These are phyloP conservation scores for Wallacemonas collosoma DNA, from an alignment of 208 protist genomes.

Conservation along the genomic window DNA sequence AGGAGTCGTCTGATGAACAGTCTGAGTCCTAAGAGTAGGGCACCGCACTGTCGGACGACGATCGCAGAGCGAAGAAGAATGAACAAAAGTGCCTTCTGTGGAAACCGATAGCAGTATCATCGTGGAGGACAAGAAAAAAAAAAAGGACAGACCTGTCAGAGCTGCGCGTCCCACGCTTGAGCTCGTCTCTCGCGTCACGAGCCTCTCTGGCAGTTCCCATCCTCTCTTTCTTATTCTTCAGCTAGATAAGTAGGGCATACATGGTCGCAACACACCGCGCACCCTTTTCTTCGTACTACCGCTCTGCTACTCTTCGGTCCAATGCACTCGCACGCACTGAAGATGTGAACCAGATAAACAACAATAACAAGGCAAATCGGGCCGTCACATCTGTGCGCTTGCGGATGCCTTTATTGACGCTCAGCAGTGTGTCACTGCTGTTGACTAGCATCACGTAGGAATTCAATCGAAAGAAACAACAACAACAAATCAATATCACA, in stretches of 20 bases:
- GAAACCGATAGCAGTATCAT: too few species aligned
- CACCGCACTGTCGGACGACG: not conserved
- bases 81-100: too few species aligned
- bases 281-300: not conserved
- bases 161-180: too few species aligned
- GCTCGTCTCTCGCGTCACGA: not conserved
- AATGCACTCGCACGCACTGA: too few species aligned
- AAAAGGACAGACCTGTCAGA: slow-evolving; percentile 9
- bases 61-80: too few species aligned
- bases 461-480: slow-evolving; percentile 16
- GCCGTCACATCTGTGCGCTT: too few species aligned
- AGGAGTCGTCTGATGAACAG: slow-evolving; percentile 22
- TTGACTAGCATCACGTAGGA: slow-evolving; percentile 1
- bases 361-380: too few species aligned
- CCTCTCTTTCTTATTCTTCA: slow-evolving; percentile 10
- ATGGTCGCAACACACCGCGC: not conserved
- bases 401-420: not conserved
- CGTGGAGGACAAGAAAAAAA: slow-evolving; percentile 2
- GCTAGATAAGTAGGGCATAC: not conserved
- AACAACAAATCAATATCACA: slow-evolving; percentile 20
- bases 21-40: not conserved
- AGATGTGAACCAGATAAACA: too few species aligned
- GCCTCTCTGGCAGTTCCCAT: slow-evolving; percentile 6
- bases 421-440: not conserved
- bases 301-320: not conserved